Conservation (phyloP, 129 eudicot species). For the Silybum marianum region DNA sequence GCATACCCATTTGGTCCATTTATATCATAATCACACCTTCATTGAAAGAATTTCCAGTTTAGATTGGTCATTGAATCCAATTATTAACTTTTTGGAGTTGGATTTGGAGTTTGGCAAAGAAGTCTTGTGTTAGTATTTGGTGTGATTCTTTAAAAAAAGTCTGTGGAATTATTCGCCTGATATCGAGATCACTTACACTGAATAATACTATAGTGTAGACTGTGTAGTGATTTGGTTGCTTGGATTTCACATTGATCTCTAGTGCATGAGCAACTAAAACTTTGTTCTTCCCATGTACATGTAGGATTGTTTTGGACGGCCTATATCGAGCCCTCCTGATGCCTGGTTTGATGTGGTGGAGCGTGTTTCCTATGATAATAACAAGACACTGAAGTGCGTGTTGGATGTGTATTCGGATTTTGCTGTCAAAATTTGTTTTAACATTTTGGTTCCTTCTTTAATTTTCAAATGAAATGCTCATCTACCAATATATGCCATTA, state of each 20-base stretch:
- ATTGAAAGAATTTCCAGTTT: neutral
- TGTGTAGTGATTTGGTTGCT: neutral
- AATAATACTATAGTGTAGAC: neutral
- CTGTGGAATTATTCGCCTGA: neutral
- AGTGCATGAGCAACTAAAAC: slow-evolving; percentile 1
- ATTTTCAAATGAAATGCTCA: neutral
- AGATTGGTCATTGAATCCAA: neutral
- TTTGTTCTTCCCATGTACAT: neutral
- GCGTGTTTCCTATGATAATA: slow-evolving; percentile 73
- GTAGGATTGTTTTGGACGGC: slow-evolving; percentile 63
- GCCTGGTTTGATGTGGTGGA: slow-evolving; percentile 93
- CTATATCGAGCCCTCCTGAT: slow-evolving; percentile 85
- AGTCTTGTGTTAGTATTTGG: neutral
- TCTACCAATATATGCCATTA: neutral
- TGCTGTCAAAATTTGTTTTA: neutral
- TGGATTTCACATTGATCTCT: neutral
- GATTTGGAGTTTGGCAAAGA: neutral
- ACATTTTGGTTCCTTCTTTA: neutral
- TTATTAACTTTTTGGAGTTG: neutral
- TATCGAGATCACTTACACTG: neutral
- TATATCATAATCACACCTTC: neutral
- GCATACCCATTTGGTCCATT: neutral
- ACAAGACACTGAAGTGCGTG: slow-evolving; percentile 79
- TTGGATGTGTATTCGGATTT: neutral
- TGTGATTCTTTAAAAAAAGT: neutral